Conservation (phyloP, 805 yeast species). For the Saccharomyces eubayanus region DNA sequence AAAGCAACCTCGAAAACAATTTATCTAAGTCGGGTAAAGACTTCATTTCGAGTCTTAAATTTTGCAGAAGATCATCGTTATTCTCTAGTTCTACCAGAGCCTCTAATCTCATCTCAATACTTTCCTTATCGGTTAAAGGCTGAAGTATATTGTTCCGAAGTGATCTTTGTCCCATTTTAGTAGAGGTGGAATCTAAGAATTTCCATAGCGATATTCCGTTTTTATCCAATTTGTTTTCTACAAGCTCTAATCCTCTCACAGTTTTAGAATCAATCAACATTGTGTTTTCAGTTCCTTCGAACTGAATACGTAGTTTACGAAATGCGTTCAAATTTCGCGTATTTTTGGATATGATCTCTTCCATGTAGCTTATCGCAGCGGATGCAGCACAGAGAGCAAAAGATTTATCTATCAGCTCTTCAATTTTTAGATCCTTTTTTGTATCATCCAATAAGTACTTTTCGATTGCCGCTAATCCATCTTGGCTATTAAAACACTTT, state of each 20-base stretch:
- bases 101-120: conserved; percentile 32
- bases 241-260: conserved; percentile 33
- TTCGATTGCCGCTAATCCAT: conserved; percentile 21
- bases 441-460: conserved; percentile 12
- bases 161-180: conserved; percentile 41
- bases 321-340: conserved; percentile 12
- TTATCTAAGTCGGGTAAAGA: conserved; percentile 35
- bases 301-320: conserved; percentile 31
- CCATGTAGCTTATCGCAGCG: conserved; percentile 28
- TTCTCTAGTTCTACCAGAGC: conserved; percentile 33
- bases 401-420: conserved; percentile 24
- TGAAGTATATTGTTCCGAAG: conserved; percentile 39
- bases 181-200: conserved; percentile 33
- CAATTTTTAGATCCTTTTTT: conserved; percentile 2
- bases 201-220: conserved; percentile 32
- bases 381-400: conserved; percentile 30
- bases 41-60: conserved; percentile 19
- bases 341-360: conserved; percentile 7
- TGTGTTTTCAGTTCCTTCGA: conserved; percentile 34
- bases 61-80: conserved; percentile 11
- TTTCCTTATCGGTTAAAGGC: conserved; percentile 35
- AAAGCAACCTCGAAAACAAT: conserved; percentile 32
- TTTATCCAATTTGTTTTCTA: conserved; percentile 28
- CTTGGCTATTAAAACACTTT: conserved; percentile 19
- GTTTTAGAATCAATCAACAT: conserved; percentile 39